Evolutionary conservation across 2,329 filamentous ascomycete genomes (phyloP), one percentile per base, ranked within the genome.

Genomic region (Huntiella bhutanensis): DNA sequence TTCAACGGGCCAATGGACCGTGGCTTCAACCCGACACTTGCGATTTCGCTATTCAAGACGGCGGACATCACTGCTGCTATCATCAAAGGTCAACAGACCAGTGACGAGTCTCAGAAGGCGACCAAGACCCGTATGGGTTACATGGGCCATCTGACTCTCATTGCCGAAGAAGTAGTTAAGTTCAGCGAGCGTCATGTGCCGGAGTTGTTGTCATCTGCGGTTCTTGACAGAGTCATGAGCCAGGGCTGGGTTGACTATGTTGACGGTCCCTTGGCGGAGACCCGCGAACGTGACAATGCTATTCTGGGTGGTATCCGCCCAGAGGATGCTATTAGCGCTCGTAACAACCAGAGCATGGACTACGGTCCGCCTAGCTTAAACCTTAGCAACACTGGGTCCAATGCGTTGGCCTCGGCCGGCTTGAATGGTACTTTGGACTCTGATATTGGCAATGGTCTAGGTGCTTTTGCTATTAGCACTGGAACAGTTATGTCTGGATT

Each of bases 1-100:
- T 96, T 98, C 62, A 98, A 98, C 58, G 91, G 91, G 6, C 86
- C 86, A 0, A 94, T 98, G 82, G 88, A 96, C 55, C 81, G 86
- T 50, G 87, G 91, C 22, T 95, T 81, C 64, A 98, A 98, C 61
- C 79, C 84, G 8, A 80, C 77, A 41, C 67, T 98, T 44, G 88
- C 91, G 10, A 80, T 95, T 50, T 88, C 93, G 53, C 75, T 98
- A 15, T 98, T 98, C 56, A 84, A 93, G 57, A 80, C 78, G 43
- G 88, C 87, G 11, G 79, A 86, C 52, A 78, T 98, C 52, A 96
- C 88, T 2, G 80, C 83, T 51, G 80, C 85, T 52, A 95, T 98
- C 56, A 83, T 96, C 55, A 79, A 87, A 53, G 91, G 91, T 40
- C 91, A 98, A 61, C 73, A 73, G 51, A 77, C 78, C 41, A 94